Evolutionary conservation across 2,329 filamentous ascomycete species (phyloP).

Genomic region (Onygena corvina): DNA sequence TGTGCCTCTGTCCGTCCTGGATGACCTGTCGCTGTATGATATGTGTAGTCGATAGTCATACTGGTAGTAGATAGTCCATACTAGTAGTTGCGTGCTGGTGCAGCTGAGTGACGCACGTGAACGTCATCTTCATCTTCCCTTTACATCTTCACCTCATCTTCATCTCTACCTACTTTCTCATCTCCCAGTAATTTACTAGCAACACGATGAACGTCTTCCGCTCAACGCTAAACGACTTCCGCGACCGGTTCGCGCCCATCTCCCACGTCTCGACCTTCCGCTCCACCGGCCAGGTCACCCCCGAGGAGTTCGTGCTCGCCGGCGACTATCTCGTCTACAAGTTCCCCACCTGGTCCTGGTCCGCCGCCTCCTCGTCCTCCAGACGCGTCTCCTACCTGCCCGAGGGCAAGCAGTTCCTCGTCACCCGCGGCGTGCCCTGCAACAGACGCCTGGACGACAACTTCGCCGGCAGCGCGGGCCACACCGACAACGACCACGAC

Average conservation of each 20-base stretch:
- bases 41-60: too few species aligned
- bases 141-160: too few species aligned
- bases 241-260: slow-evolving; percentile 82
- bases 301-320: slow-evolving; percentile 88
- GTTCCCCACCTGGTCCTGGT: slow-evolving; percentile 97
- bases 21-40: too few species aligned
- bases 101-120: too few species aligned
- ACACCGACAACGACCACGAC: slow-evolving; percentile 43
- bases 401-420: slow-evolving; percentile 82
- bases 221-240: slow-evolving; percentile 81
- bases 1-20: slow-evolving; percentile 49
- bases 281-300: slow-evolving; percentile 85
- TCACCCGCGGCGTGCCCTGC: slow-evolving; percentile 90
- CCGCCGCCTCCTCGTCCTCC: slow-evolving; percentile 67
- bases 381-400: slow-evolving; percentile 75
- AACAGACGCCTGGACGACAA: slow-evolving; percentile 83
- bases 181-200: too few species aligned
- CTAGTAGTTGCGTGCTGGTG: too few species aligned
- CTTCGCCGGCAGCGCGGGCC: slow-evolving; percentile 77
- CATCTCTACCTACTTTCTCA: too few species aligned
- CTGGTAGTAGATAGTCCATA: too few species aligned
- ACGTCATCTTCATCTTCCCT: too few species aligned
- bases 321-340: slow-evolving; percentile 98
- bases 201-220: slow-evolving; percentile 79
- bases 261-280: slow-evolving; percentile 88